A percentile compares a stretch with the other conserved stretches of the same genome.
Evolutionary conservation across 1,284 basidiomycete species (phyloP).

Genomic region (Ceratobasidium sp.): DNA sequence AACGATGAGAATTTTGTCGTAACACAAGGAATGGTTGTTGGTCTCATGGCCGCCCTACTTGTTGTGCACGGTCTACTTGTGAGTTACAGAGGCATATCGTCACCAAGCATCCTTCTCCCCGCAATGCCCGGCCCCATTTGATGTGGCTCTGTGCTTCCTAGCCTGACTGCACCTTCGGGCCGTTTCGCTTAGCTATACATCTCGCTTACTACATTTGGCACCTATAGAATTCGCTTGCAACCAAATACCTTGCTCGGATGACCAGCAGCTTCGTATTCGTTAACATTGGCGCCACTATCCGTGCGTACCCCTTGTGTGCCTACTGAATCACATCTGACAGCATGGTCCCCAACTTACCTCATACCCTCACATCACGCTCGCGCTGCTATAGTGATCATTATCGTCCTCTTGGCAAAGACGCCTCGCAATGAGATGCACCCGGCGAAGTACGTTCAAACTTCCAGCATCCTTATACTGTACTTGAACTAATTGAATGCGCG

Average conservation of each 20-base stretch:
- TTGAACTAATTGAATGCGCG: constrained; percentile 47
- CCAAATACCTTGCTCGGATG: constrained; percentile 76
- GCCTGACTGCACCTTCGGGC: neutral
- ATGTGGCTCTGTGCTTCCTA: neutral
- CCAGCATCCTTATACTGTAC: neutral
- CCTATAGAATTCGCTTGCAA: constrained; percentile 79
- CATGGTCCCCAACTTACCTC: neutral
- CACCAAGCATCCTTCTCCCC: neutral
- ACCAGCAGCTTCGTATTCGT: constrained; percentile 85
- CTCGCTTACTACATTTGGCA: neutral
- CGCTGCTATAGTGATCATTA: constrained; percentile 73
- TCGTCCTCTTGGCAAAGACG: constrained; percentile 80
- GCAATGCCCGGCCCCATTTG: neutral
- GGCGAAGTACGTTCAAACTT: constrained; percentile 37
- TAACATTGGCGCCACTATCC: constrained; percentile 75
- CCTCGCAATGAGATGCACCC: constrained; percentile 79
- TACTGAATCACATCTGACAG: neutral
- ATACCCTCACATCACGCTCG: neutral
- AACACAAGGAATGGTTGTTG: constrained; percentile 69
- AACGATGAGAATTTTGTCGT: constrained; percentile 50
- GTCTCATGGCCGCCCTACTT: constrained; percentile 73
- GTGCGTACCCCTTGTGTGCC: constrained; percentile 51
- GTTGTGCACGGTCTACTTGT: constrained; percentile 74
- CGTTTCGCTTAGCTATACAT: constrained; percentile 15
- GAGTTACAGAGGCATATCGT: constrained; percentile 43